phyloP scores from a whole-genome alignment of 176 grass and related monocot species.

The Oryza officinalis region DNA sequence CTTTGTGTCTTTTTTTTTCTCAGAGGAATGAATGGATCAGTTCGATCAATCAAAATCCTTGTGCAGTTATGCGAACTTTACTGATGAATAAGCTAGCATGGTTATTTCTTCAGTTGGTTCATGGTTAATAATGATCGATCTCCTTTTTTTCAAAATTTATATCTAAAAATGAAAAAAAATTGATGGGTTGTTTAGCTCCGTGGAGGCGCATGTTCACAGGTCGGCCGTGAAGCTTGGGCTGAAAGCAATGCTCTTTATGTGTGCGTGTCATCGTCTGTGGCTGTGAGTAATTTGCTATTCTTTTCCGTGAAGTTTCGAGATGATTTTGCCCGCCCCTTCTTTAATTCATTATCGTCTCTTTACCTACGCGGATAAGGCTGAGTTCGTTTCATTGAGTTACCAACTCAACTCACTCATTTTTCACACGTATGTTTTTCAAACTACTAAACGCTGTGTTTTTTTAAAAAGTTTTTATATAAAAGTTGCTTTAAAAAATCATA shows the following conservation, averaged over 20 bases:
- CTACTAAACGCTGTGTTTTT: too few relatives aligned
- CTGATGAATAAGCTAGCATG: neutral
- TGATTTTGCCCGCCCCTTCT: neutral
- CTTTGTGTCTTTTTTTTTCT: neutral
- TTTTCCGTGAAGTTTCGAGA: constrained; percentile 26
- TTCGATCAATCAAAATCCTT: neutral
- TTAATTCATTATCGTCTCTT: neutral
- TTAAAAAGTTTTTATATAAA: too few relatives aligned
- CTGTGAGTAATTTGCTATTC: neutral
- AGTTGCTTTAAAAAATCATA: too few relatives aligned
- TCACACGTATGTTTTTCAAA: too few relatives aligned
- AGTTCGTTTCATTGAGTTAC: too few relatives aligned
- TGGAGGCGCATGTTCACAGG: constrained; percentile 35
- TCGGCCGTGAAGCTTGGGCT: constrained; percentile 16
- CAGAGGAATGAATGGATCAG: neutral
- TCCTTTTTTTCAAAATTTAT: neutral
- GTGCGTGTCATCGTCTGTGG: neutral
- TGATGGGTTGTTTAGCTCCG: neutral
- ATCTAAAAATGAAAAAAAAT: neutral
- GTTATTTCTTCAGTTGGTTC: neutral
- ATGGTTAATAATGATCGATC: neutral
- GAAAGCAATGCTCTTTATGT: constrained; percentile 41
- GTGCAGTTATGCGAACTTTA: neutral
- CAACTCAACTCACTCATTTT: too few relatives aligned
- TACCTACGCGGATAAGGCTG: neutral